These are phyloP conservation scores for Lojkania enalia DNA, from an alignment of 2,329 filamentous ascomycete genomes.

Conservation along the genomic window DNA sequence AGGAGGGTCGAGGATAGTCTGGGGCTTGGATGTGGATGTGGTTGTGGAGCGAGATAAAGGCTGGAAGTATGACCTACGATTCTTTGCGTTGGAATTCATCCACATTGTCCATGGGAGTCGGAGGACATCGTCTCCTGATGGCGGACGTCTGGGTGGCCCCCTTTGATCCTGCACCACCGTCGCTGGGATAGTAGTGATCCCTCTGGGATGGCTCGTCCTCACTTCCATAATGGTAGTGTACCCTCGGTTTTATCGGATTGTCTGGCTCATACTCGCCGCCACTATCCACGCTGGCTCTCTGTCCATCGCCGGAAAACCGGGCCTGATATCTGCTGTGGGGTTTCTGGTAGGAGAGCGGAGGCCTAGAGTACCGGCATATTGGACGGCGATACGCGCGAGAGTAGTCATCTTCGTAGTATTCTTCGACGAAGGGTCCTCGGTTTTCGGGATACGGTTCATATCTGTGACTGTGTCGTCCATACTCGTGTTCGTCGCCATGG, in stretches of 20 bases:
- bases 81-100: conserved; percentile 43
- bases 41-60: not conserved
- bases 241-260: conserved; percentile 23
- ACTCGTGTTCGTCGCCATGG: conserved; percentile 9
- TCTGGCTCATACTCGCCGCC: conserved; percentile 20
- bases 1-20: not conserved
- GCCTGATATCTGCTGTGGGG: conserved; percentile 13
- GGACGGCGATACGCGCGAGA: conserved; percentile 27
- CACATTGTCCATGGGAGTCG: conserved; percentile 42
- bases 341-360: conserved; percentile 31
- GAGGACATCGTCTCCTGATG: conserved; percentile 42
- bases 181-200: not conserved
- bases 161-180: conserved; percentile 19
- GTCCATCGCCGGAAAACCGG: conserved; percentile 20
- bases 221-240: conserved; percentile 29
- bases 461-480: conserved; percentile 12
- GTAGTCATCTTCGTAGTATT: conserved; percentile 32
- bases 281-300: conserved; percentile 8
- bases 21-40: not conserved
- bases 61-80: conserved; percentile 22
- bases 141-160: conserved; percentile 23
- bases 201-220: conserved; percentile 15
- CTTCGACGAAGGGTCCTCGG: conserved; percentile 28
- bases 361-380: conserved; percentile 23
- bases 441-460: conserved; percentile 14